Evolutionary conservation across 2,329 filamentous ascomycete genomes (phyloP).

Genomic region (Raffaelea arxii): DNA sequence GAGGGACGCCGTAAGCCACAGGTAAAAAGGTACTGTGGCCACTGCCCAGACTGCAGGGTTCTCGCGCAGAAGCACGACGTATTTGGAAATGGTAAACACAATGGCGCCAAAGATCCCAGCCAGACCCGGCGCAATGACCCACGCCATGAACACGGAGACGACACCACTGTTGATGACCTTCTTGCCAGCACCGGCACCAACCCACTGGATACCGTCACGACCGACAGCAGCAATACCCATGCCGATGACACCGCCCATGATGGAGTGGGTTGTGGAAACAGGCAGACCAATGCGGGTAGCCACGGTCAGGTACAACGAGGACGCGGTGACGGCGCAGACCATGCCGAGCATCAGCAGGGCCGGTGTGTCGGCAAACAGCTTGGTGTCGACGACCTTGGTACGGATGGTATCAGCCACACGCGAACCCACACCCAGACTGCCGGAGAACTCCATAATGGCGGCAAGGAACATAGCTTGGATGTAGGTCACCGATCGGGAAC

Average conservation of each 20-base stretch:
- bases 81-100: constrained; percentile 49
- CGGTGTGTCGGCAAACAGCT: constrained; percentile 35
- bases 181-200: constrained; percentile 29
- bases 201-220: constrained; percentile 41
- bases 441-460: constrained; percentile 52
- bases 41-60: constrained; percentile 45
- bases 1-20: constrained; percentile 43
- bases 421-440: constrained; percentile 49
- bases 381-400: constrained; percentile 45
- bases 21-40: constrained; percentile 44
- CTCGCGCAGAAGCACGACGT: constrained; percentile 40
- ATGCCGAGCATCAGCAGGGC: constrained; percentile 48
- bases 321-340: constrained; percentile 44
- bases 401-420: constrained; percentile 53
- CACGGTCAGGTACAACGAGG: constrained; percentile 46
- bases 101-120: constrained; percentile 41
- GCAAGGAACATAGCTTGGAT: constrained; percentile 49
- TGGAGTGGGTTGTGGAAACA: constrained; percentile 52
- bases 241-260: constrained; percentile 49
- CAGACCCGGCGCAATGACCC: constrained; percentile 50
- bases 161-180: constrained; percentile 36
- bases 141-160: constrained; percentile 50
- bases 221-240: constrained; percentile 49
- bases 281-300: constrained; percentile 45
- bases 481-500: constrained; percentile 55